Conservation (phyloP, 73 alveolate genomes). For the Paramecium bursaria region DNA sequence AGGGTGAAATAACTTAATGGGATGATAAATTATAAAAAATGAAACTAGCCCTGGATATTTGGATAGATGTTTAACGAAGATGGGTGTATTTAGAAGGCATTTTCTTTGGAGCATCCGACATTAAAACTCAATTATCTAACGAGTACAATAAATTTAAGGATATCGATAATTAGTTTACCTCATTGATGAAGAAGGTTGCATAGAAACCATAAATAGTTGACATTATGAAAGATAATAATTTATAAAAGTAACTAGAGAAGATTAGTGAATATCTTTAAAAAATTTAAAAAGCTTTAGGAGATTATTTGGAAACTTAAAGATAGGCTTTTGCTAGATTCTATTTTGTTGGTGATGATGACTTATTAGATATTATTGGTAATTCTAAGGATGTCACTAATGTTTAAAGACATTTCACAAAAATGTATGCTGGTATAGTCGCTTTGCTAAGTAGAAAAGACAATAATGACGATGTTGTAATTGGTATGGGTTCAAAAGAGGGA, state of each 20-base stretch:
- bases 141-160: constrained; percentile 97
- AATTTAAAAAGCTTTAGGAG: constrained; percentile 94
- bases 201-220: constrained; percentile 92
- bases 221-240: constrained; percentile 92
- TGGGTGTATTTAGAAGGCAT: constrained; percentile 99
- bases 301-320: constrained; percentile 99
- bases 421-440: constrained; percentile 98
- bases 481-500: constrained; percentile 98
- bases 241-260: constrained; percentile 97
- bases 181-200: constrained; percentile 99
- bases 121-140: constrained; percentile 97
- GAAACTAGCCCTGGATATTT: constrained; percentile 95
- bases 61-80: constrained; percentile 99
- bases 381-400: constrained; percentile 97
- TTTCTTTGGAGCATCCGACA: constrained; percentile 99
- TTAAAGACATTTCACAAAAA: constrained; percentile 98
- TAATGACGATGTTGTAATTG: constrained; percentile 86
- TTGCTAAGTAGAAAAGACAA: constrained; percentile 63
- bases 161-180: constrained; percentile 96
- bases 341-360: constrained; percentile 98
- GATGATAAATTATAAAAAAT: constrained; percentile 98
- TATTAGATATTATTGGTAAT: constrained; percentile 99
- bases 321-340: constrained; percentile 99
- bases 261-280: constrained; percentile 92
- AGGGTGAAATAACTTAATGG: constrained; percentile 98